Evolutionary conservation across 2,329 filamentous ascomycete genomes (phyloP).

Genomic region (Chrysosporium keratinophilum): DNA sequence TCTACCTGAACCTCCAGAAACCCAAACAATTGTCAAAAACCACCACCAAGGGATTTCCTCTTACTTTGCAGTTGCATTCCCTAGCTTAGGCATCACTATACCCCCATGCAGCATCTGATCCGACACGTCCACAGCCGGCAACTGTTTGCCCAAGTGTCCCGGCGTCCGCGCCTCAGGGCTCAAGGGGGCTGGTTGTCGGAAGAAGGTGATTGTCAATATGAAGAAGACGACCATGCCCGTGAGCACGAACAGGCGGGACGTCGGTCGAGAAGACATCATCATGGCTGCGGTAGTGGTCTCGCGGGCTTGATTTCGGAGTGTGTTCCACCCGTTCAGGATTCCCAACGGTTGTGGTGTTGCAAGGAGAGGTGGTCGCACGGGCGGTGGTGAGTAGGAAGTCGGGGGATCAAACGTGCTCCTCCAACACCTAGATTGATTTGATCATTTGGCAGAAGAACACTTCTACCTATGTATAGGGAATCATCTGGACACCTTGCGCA

Average conservation of each 20-base stretch:
- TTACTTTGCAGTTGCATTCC: slow-evolving; percentile 42
- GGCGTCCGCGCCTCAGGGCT: slow-evolving; percentile 33
- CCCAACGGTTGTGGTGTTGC: background rate
- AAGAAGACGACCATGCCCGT: slow-evolving; percentile 27
- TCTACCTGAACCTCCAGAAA: background rate
- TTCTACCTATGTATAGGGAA: background rate
- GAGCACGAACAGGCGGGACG: slow-evolving; percentile 29
- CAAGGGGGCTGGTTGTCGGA: slow-evolving; percentile 27
- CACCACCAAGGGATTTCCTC: too few relatives aligned
- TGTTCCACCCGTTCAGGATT: background rate
- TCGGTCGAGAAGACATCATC: slow-evolving; percentile 24
- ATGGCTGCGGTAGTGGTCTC: background rate
- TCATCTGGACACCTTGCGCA: background rate
- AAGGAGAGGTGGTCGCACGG: background rate
- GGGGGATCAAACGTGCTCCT: background rate
- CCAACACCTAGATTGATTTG: background rate
- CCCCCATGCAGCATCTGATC: slow-evolving; percentile 35
- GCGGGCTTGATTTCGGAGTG: background rate
- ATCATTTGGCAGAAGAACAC: background rate
- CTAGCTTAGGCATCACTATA: slow-evolving; percentile 39
- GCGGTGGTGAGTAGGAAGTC: background rate
- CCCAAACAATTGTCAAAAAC: too few relatives aligned
- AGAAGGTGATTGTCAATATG: slow-evolving; percentile 31
- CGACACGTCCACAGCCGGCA: slow-evolving; percentile 17
- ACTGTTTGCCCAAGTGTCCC: slow-evolving; percentile 30